Percentiles rank a stretch among this genome's conserved stretches.
Evolutionary conservation across 768 basidiomycete genomes (phyloP).

Genomic region (Termitomyces heimii): DNA sequence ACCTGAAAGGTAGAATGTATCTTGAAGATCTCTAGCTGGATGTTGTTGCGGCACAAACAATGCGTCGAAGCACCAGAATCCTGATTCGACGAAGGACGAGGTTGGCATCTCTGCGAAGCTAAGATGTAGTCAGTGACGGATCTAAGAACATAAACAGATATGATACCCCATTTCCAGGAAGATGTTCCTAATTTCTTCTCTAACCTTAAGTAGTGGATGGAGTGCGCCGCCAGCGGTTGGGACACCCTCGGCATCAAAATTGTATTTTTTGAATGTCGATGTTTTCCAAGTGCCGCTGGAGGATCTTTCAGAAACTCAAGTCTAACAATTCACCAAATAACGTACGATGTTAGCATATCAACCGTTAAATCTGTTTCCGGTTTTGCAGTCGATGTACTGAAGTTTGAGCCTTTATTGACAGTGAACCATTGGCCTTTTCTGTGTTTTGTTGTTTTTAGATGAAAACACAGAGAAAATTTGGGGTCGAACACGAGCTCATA

Average conservation of each 20-base stretch:
- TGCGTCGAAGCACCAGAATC: constrained; percentile 99
- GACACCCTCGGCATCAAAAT: constrained; percentile 94
- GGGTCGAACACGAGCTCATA: constrained; percentile 21
- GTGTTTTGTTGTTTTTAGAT: background rate
- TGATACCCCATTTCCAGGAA: constrained; percentile 98
- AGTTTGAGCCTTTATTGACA: constrained; percentile 77
- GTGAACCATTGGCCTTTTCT: constrained; percentile 97
- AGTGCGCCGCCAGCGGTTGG: constrained; percentile 88
- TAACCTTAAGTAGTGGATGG: constrained; percentile 94
- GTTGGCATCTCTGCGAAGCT: constrained; percentile 99
- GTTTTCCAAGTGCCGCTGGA: constrained; percentile 91
- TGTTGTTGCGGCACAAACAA: constrained; percentile 99
- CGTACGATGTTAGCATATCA: constrained; percentile 91
- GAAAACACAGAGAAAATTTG: constrained; percentile 1
- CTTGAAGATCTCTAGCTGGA: constrained; percentile 95
- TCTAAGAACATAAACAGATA: background rate
- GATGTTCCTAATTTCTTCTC: constrained; percentile 95
- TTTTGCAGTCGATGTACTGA: constrained; percentile 88
- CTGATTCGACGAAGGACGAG: constrained; percentile 90
- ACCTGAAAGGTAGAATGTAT: constrained; percentile 98
- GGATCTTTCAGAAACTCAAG: background rate
- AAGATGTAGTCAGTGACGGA: background rate
- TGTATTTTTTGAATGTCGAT: constrained; percentile 94
- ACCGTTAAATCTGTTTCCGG: constrained; percentile 94
- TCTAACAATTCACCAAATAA: constrained; percentile 5